Conservation (phyloP, 2,329 filamentous ascomycete species). For the Thielaviopsis ethacetica region DNA sequence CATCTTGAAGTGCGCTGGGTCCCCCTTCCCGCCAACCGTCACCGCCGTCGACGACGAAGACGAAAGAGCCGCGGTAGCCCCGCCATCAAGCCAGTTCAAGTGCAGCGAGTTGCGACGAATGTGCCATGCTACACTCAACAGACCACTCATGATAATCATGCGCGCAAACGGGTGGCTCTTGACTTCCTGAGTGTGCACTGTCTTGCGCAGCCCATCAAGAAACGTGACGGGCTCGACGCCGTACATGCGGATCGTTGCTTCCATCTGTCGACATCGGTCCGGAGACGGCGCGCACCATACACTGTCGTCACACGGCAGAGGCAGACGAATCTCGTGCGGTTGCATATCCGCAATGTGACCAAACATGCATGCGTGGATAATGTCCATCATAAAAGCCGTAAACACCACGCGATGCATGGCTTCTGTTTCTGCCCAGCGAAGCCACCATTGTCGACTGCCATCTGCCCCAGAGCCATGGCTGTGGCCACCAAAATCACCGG, state of each 20-base stretch:
- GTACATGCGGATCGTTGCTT: conserved; percentile 60
- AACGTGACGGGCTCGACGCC: conserved; percentile 68
- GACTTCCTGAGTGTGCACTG: conserved; percentile 64
- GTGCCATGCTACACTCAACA: conserved; percentile 86
- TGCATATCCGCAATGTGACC: conserved; percentile 83
- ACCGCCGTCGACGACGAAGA: not conserved
- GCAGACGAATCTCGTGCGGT: conserved; percentile 73
- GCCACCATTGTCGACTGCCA: conserved; percentile 45
- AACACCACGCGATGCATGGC: conserved; percentile 77
- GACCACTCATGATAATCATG: conserved; percentile 76
- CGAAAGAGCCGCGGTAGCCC: conserved; percentile 20
- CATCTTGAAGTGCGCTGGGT: conserved; percentile 31
- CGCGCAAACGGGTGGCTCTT: conserved; percentile 77
- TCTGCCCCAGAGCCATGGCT: not conserved
- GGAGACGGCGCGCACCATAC: conserved; percentile 72
- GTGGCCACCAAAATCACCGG: not conserved
- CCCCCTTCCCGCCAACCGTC: not conserved
- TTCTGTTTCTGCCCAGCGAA: conserved; percentile 76
- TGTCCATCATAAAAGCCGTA: conserved; percentile 77
- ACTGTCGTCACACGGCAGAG: conserved; percentile 72
- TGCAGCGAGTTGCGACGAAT: conserved; percentile 77
- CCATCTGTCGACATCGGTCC: conserved; percentile 58
- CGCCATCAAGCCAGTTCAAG: conserved; percentile 60
- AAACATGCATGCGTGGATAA: conserved; percentile 82
- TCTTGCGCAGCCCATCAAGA: conserved; percentile 69